Base-by-base conservation (phyloP, 2,329 filamentous ascomycete genomes). In the Malbranchea zuffiana region DNA sequence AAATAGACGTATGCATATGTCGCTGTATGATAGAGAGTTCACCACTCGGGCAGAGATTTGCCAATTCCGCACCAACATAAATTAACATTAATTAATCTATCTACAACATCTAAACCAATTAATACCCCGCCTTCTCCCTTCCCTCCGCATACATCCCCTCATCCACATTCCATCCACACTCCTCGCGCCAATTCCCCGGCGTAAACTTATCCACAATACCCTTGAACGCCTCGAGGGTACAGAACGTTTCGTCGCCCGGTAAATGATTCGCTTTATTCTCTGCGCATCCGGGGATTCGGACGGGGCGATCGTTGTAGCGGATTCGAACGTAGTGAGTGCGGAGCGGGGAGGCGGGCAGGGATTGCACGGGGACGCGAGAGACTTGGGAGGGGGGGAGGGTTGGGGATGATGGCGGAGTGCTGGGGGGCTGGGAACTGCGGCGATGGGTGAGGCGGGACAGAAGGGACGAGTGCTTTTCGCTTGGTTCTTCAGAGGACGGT, bases 191-290 rank as follows among this genome's bases (percentile, higher is more conserved):
- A 56, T 86, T 72, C 41, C 66, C 65, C 0, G 90, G 90, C 1
- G 84, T 90, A 54, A 82, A 92, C 51, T 84, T 85, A 61, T 96
- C 88, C 2, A 90, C 85, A 38, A 95, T 83, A 35, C 75, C 67
- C 61, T 96, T 96, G 69, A 98, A 98, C 0, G 88, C 85, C 39
- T 81, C 75, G 50, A 98, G 61, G 0, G 88, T 96, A 62, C 90
- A 98, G 52, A 96, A 88, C 17, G 76, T 82, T 48, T 86, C 79
- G 49, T 96, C 82, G 1, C 85, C 85, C 1, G 83, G 74, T 2
- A 94, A 68, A 60, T 98, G 90, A 43, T 87, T 92, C 5, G 85
- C 84, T 0, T 68, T 60, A 6, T 70, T 61, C 47, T 72, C 76
- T 8, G 59, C 60, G 59, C 90, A 98, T 2, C 84, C 87, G 0